Evolutionary conservation across 139 green algal species (phyloP), one percentile per base, ranked within the genome.

Genomic region (Microglena sp.): DNA sequence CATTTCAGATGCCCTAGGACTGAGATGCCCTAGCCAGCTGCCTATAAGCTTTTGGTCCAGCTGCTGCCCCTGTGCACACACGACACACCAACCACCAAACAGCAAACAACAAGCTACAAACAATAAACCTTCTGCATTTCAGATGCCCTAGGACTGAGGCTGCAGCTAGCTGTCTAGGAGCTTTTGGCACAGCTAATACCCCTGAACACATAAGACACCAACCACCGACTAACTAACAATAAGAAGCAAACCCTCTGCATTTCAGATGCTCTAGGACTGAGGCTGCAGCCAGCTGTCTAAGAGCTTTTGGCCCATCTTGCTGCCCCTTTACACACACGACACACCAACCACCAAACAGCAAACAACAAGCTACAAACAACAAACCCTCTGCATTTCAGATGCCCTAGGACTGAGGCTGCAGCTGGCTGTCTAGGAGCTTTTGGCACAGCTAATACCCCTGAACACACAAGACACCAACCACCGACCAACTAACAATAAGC

Each of bases 41-140:
- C 60, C 33, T 87, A 87, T 69, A 62, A 86, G 40, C 64, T 89
- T 6, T 71, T 84, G 22, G 77, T 77, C 0, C 43, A 40, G 5
- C 34, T 86, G 62, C 72, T 86, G 65, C 80, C 82, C 3, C 69
- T 89, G n/a, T 79, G 73, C 26, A 84, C 75, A 1, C 74, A 83
- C 66, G 79, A 78, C 60, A 65, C 77, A 0, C 69, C 22, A 28
- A n/a, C n/a, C n/a, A n/a, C n/a, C n/a, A n/a, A n/a, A n/a, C n/a
- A n/a, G n/a, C n/a, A n/a, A 11, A 28, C 46, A 58, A 44, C 21
- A 8, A 62, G n/a, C 55, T 29, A 8, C 26, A 24, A 26, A n/a
- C 55, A 40, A 24, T 5, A 43, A 36, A 6, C 55, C 36, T 35
- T n/a, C n/a, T n/a, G n/a, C n/a, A n/a, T n/a, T n/a, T n/a, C n/a